Base-by-base conservation (phyloP, 176 grass and related monocot species). In the Eremochloa ophiuroides region DNA sequence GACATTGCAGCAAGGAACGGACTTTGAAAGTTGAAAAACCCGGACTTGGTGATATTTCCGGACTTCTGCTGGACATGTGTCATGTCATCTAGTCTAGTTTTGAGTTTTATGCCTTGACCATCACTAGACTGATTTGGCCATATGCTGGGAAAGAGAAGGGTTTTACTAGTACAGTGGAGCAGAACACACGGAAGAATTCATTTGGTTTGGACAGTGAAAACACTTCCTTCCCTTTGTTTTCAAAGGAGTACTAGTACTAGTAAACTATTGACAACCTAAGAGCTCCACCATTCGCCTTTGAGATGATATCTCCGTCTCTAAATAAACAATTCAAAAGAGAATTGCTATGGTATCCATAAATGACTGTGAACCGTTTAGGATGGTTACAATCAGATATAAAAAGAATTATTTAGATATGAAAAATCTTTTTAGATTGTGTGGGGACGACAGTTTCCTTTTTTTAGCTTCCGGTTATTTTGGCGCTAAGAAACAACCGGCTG, bases 21-120 rank as follows among this genome's bases (percentile, higher is more conserved):
- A 15, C 27, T 29, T 13, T 31, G 27, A 20, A 47, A 23, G 20
- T 10, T 56, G 51, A 56, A 56, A 10, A 18, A 9, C 50, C 50
- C 50, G 50, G 50, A 53, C 48, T 53, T 22, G 5, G 47, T 51
- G 17, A 8, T 8, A 20, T 22, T 51, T 51, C 17, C 20, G 18
- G 18, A 56, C 51, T 56, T 56, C 1, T 23, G 11, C 41, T 42
- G 41, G 10, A 12, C 41, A 42, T 13, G 41, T 42, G 41, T 40
- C 39, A 34, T 42, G 41, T 4, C 40, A 28, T 28, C 40, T 17
- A 2, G 68, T 10, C 68, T 28, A 42, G 68, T 9, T 71, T 46
- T 44, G 68, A 71, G 40, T 46, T 71, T 71, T 10, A 17, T 44
- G 23, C 68, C 68, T 71, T 71, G 68, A 71, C 68, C 68, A 28